These are phyloP conservation scores for Smittium mucronatum DNA, from an alignment of 371 early-diverging fungal genomes.

Conservation along the genomic window DNA sequence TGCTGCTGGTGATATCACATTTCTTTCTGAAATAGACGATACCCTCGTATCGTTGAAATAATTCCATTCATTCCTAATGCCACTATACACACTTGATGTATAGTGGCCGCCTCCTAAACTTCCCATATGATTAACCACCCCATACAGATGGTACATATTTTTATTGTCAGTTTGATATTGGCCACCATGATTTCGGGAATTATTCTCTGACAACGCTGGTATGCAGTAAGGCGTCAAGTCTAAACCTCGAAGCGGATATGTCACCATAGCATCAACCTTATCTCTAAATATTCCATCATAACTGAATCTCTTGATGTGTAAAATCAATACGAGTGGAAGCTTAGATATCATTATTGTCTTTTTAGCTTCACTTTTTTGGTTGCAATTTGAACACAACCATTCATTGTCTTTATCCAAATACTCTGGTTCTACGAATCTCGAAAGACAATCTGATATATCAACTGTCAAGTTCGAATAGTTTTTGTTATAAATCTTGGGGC, in stretches of 20 bases:
- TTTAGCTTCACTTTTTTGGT: conserved; percentile 48
- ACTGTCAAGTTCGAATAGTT: conserved; percentile 22
- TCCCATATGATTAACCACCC: conserved; percentile 92
- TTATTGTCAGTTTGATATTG: background rate
- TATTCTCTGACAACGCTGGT: conserved; percentile 9
- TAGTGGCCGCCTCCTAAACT: conserved; percentile 88
- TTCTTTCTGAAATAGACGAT: conserved; percentile 44
- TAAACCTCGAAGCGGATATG: conserved; percentile 58
- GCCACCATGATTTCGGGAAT: background rate
- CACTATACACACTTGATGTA: conserved; percentile 77
- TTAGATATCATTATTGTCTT: conserved; percentile 66
- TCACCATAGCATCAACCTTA: conserved; percentile 77
- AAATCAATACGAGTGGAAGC: conserved; percentile 73
- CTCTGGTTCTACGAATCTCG: conserved; percentile 72
- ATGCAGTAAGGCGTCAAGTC: conserved; percentile 31
- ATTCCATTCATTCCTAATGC: conserved; percentile 70
- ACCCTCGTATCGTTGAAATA: conserved; percentile 87
- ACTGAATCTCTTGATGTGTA: conserved; percentile 90
- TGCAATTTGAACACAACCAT: conserved; percentile 85
- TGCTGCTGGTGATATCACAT: conserved; percentile 48
- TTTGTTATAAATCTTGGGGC: conserved; percentile 13
- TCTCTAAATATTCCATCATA: conserved; percentile 83
- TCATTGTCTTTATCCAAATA: conserved; percentile 75
- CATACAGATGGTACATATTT: conserved; percentile 66
- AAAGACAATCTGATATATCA: conserved; percentile 65